Conservation (phyloP, 2,329 filamentous ascomycete genomes). For the Hymenoscyphus linearis region DNA sequence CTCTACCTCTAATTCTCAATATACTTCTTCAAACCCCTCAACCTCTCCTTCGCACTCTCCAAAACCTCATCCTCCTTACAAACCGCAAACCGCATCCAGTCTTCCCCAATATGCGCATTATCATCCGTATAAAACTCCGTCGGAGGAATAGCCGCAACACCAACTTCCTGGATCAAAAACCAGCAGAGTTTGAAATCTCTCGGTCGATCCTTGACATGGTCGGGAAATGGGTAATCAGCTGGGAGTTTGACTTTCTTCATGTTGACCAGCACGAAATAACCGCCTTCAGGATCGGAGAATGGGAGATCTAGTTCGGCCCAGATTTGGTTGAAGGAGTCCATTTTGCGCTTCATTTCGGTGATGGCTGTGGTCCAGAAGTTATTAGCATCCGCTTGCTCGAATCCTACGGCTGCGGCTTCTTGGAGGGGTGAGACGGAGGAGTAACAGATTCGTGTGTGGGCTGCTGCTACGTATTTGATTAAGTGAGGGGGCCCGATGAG, state of each 20-base stretch:
- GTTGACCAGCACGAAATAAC: conserved; percentile 96
- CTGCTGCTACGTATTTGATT: conserved; percentile 85
- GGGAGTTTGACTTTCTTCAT: conserved; percentile 83
- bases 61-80: conserved; percentile 90
- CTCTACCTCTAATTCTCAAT: conserved; percentile 6
- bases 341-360: conserved; percentile 82
- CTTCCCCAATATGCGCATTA: conserved; percentile 81
- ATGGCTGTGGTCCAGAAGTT: conserved; percentile 86
- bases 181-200: conserved; percentile 92
- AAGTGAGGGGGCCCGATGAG: conserved; percentile 84
- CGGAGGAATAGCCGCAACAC: conserved; percentile 91
- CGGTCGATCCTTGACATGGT: conserved; percentile 78
- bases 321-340: conserved; percentile 78
- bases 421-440: conserved; percentile 89
- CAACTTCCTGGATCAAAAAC: conserved; percentile 96
- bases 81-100: conserved; percentile 92
- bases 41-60: conserved; percentile 69
- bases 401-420: conserved; percentile 88
- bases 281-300: conserved; percentile 74
- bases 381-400: conserved; percentile 79
- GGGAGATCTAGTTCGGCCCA: conserved; percentile 68
- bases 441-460: conserved; percentile 95
- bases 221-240: conserved; percentile 78
- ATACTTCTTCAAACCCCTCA: conserved; percentile 57
- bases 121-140: conserved; percentile 91